Percentiles rank a stretch among this genome's conserved stretches.
These are phyloP conservation scores for Reutealis trisperma DNA, from an alignment of 345 rosid genomes.

Conservation along the genomic window DNA sequence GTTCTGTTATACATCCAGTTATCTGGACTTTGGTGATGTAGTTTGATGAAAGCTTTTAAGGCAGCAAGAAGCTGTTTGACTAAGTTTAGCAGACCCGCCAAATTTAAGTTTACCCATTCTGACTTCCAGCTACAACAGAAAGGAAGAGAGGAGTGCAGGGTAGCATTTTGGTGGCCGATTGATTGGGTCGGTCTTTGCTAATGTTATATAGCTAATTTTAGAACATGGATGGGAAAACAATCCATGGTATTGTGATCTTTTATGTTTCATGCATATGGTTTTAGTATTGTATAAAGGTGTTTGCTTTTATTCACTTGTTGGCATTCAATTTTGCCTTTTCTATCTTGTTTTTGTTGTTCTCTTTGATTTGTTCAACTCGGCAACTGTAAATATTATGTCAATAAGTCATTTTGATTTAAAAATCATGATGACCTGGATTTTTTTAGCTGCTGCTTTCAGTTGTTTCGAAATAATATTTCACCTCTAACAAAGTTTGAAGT, in stretches of 20 bases:
- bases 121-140: constrained; percentile 32
- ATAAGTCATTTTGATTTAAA: not conserved
- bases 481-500: not conserved
- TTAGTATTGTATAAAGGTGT: constrained; percentile 34
- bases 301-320: constrained; percentile 22
- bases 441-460: not conserved
- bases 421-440: not conserved
- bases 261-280: constrained; percentile 30
- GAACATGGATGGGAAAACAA: constrained; percentile 39
- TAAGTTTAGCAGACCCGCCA: constrained; percentile 29
- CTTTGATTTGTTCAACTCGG: constrained; percentile 13
- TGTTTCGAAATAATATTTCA: not conserved
- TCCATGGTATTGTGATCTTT: constrained; percentile 37
- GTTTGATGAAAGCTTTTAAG: constrained; percentile 33
- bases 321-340: not conserved
- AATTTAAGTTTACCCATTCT: constrained; percentile 22
- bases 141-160: constrained; percentile 34
- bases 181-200: constrained; percentile 29
- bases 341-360: not conserved
- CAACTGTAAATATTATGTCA: constrained; percentile 40
- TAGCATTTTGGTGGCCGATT: constrained; percentile 37
- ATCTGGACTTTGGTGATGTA: constrained; percentile 23
- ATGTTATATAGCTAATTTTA: constrained; percentile 47
- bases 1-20: constrained; percentile 19
- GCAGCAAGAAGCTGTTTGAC: constrained; percentile 27